Base-by-base conservation (phyloP, 257 asterid genomes). In the Solanum virginianum region DNA sequence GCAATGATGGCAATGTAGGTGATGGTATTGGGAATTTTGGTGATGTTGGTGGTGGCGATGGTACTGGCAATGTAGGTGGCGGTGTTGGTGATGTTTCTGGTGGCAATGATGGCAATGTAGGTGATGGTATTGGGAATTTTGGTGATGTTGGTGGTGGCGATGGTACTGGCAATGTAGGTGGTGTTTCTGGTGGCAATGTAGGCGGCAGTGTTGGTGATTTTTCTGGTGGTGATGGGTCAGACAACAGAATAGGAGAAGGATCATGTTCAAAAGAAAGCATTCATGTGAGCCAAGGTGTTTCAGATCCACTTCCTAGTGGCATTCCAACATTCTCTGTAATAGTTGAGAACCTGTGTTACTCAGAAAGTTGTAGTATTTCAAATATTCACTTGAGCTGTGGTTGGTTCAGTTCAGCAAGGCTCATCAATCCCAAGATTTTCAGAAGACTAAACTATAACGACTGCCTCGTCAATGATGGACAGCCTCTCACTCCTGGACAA, bases 351-450 rank as follows among this genome's bases (percentile, higher is more conserved):
- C 89, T 54, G 1, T 95, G 98, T 41, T 16, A 20, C 13, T 39
- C 89, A 4, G 94, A 84, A 55, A 88, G 89, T 11, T 93, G 97
- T 80, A 85, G 85, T 86, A 87, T 95, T 83, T 89, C 94, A 15
- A 43, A 86, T 86, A 91, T 95, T 88, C 98, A 95, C 85, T 84
- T 94, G 32, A 90, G 87, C 57, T 95, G 98, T 81, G 98, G 97
- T 4, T 92, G 93, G 94, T 95, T 91, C 89, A 91, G 96, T 88
- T 89, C 98, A 0, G 98, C 94, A 47, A 81, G 93, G 9, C 63
- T 90, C 59, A 57, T 94, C 2, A 80, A 93, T 47, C 98, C 98
- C 0, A 49, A 7, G 2, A 10, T 91, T 10, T 93, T 95, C 85
- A 84, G 92, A 41, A 69, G 98, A 26, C 6, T 95, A 0, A 62